Conservation (phyloP, 1,139 yeast species). For the Yamadazyma atlantica region DNA sequence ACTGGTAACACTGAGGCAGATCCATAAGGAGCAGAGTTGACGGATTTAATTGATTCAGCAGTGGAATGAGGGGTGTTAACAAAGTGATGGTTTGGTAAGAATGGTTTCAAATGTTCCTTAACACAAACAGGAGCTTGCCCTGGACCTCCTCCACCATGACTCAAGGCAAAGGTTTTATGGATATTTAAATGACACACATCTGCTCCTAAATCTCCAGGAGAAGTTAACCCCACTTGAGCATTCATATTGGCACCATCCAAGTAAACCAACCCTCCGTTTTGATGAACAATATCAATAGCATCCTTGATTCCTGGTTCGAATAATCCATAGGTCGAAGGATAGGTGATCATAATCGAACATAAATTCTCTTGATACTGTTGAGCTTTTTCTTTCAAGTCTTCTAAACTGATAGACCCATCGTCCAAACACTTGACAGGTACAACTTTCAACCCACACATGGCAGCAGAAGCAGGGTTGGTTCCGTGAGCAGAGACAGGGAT, state of each 20-base stretch:
- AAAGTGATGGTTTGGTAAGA: slow-evolving; percentile 77
- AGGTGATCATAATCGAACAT: slow-evolving; percentile 94
- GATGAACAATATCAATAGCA: slow-evolving; percentile 83
- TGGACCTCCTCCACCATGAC: slow-evolving; percentile 99
- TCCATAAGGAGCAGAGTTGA: slow-evolving; percentile 93
- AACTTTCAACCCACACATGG: slow-evolving; percentile 94
- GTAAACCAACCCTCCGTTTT: slow-evolving; percentile 91
- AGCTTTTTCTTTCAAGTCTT: slow-evolving; percentile 74
- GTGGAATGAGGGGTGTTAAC: slow-evolving; percentile 57
- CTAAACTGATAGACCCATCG: slow-evolving; percentile 83
- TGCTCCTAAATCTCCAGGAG: slow-evolving; percentile 98
- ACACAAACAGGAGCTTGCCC: slow-evolving; percentile 99
- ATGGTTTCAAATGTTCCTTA: slow-evolving; percentile 74
- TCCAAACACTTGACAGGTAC: slow-evolving; percentile 84
- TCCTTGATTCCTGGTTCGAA: slow-evolving; percentile 88
- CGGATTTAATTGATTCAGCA: slow-evolving; percentile 65
- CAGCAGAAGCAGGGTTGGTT: slow-evolving; percentile 97
- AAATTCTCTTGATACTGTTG: slow-evolving; percentile 63
- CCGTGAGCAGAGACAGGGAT: slow-evolving; percentile 98
- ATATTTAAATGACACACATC: slow-evolving; percentile 96
- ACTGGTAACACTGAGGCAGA: slow-evolving; percentile 93
- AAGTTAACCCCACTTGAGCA: slow-evolving; percentile 95
- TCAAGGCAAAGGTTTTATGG: slow-evolving; percentile 96
- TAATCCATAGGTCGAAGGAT: slow-evolving; percentile 95
- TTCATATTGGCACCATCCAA: slow-evolving; percentile 99